A percentile compares a stretch with the other conserved stretches of the same genome.
Evolutionary conservation across 192 early-diverging fungal species (phyloP).

Genomic region (Spizellomyces punctatus): DNA sequence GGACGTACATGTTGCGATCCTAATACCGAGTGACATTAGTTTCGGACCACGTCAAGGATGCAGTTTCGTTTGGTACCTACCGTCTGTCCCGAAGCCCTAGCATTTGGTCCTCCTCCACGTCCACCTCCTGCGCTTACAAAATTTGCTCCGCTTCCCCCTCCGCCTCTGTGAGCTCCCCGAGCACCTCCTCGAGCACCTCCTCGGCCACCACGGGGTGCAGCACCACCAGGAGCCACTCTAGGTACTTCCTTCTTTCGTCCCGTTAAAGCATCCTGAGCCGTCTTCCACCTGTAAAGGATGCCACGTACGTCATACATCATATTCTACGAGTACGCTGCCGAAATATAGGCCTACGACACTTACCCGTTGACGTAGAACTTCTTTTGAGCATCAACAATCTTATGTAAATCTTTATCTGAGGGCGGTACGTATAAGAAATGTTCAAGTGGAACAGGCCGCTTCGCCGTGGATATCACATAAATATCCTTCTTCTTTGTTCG

Average conservation of each 20-base stretch:
- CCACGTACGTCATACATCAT: not conserved
- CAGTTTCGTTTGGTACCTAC: constrained; percentile 1
- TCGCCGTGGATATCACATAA: constrained; percentile 92
- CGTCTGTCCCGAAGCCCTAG: constrained; percentile 26
- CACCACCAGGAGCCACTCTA: constrained; percentile 15
- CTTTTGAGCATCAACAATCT: constrained; percentile 84
- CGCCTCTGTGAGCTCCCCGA: constrained; percentile 42
- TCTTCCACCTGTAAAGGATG: constrained; percentile 59
- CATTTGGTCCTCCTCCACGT: constrained; percentile 33
- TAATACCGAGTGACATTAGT: constrained; percentile 12
- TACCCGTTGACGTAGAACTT: constrained; percentile 64
- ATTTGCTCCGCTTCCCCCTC: constrained; percentile 43
- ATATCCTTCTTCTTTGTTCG: constrained; percentile 97
- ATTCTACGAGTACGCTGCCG: not conserved
- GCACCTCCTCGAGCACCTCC: constrained; percentile 38
- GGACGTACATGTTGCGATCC: constrained; percentile 82
- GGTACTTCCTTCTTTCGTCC: constrained; percentile 61
- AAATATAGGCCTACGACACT: constrained; percentile 9
- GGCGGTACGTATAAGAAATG: constrained; percentile 81
- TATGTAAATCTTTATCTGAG: constrained; percentile 74
- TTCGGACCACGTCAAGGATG: not conserved
- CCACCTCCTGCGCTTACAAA: constrained; percentile 33
- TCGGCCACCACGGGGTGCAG: constrained; percentile 13
- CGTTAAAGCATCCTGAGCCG: constrained; percentile 71
- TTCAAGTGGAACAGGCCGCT: constrained; percentile 94